A percentile compares a stretch with the other conserved stretches of the same genome.
phyloP scores from a whole-genome alignment of 768 basidiomycete genomes.

The Hericium rajendrae region DNA sequence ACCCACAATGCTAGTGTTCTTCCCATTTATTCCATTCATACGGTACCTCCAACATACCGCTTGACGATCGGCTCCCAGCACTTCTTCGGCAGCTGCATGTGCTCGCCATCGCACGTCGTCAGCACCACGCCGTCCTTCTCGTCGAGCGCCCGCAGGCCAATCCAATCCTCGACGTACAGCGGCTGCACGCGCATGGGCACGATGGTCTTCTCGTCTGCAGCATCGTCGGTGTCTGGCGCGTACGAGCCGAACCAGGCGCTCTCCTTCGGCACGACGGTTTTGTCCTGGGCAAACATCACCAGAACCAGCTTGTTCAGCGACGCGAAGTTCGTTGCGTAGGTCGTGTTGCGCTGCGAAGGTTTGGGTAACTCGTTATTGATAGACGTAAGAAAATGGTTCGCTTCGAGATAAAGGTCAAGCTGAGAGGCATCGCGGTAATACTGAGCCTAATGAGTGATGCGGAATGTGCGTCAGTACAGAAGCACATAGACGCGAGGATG shows the following conservation, averaged over 20 bases:
- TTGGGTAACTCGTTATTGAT: slow-evolving; percentile 72
- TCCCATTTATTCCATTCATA: not conserved
- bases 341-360: slow-evolving; percentile 34
- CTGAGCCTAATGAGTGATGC: slow-evolving; percentile 48
- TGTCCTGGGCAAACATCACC: slow-evolving; percentile 62
- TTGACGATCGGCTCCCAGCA: slow-evolving; percentile 26
- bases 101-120: slow-evolving; percentile 57
- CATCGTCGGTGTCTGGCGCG: slow-evolving; percentile 28
- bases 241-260: slow-evolving; percentile 82
- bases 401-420: slow-evolving; percentile 44
- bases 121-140: slow-evolving; percentile 51
- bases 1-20: too few relatives aligned
- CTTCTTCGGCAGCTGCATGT: slow-evolving; percentile 53
- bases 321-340: slow-evolving; percentile 51
- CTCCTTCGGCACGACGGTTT: slow-evolving; percentile 77
- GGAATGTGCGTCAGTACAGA: not conserved
- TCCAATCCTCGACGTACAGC: slow-evolving; percentile 73
- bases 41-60: slow-evolving; percentile 18
- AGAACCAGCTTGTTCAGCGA: slow-evolving; percentile 62
- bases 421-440: slow-evolving; percentile 72
- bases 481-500: not conserved
- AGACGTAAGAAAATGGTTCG: slow-evolving; percentile 58
- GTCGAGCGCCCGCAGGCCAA: slow-evolving; percentile 66
- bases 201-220: slow-evolving; percentile 26
- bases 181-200: slow-evolving; percentile 67